Percentiles rank a stretch among this genome's conserved stretches.
phyloP scores from a whole-genome alignment of 1,139 yeast species.

The Candida buenavistaensis region DNA sequence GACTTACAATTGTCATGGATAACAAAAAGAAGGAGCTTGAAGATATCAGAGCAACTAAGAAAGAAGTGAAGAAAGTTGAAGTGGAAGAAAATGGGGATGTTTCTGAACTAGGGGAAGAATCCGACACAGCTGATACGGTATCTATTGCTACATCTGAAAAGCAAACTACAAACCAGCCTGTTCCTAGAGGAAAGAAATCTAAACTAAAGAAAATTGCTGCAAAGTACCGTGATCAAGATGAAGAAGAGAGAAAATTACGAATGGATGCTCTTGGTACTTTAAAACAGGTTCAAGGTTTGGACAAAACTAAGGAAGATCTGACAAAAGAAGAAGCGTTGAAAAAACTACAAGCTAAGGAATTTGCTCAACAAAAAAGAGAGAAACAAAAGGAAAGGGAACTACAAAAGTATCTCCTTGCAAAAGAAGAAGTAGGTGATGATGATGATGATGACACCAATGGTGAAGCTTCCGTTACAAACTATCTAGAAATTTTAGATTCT shows the following conservation, averaged over 20 bases:
- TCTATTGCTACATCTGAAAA: constrained; percentile 15
- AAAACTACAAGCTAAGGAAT: constrained; percentile 19
- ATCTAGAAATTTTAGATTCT: constrained; percentile 41
- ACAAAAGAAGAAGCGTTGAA: constrained; percentile 30
- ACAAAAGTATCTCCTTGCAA: constrained; percentile 38
- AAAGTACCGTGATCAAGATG: constrained; percentile 90
- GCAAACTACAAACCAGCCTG: constrained; percentile 21
- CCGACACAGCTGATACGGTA: constrained; percentile 6
- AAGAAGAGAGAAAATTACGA: constrained; percentile 72
- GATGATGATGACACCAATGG: constrained; percentile 23
- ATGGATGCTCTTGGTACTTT: constrained; percentile 84
- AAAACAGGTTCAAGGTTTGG: constrained; percentile 56
- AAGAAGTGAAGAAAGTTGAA: constrained; percentile 14
- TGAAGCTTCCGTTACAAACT: constrained; percentile 31
- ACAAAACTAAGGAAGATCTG: constrained; percentile 26
- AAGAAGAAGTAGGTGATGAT: constrained; percentile 30
- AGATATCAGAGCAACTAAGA: constrained; percentile 15
- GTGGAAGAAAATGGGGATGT: constrained; percentile 12
- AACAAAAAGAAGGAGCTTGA: constrained; percentile 37
- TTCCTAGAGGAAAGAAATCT: constrained; percentile 79
- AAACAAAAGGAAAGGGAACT: constrained; percentile 54
- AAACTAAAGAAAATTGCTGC: constrained; percentile 79
- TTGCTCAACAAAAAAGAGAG: constrained; percentile 36
- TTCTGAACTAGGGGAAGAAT: too few relatives aligned
- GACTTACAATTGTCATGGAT: constrained; percentile 40